Percentiles rank a stretch among this genome's conserved stretches.
Conservation (phyloP, 1,284 basidiomycete species). For the Ustilago sp. region DNA sequence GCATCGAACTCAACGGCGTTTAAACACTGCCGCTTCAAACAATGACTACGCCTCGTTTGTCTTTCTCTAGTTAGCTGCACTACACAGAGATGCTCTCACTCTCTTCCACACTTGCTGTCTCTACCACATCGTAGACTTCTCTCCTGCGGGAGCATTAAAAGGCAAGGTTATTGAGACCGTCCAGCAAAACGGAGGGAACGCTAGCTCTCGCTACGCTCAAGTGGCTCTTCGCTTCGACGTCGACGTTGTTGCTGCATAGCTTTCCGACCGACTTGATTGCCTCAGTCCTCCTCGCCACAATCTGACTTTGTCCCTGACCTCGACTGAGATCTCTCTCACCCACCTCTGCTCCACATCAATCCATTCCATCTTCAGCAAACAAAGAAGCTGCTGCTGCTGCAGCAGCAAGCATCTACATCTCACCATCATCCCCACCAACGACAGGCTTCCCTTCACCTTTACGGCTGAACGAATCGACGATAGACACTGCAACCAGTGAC, state of each 20-base stretch:
- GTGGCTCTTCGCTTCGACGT: neutral
- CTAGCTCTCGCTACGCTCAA: neutral
- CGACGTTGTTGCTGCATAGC: neutral
- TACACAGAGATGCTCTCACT: neutral
- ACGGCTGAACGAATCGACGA: neutral
- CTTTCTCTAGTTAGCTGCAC: neutral
- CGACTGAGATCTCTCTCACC: neutral
- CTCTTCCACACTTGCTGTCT: neutral
- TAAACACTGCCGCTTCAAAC: neutral
- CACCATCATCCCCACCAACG: neutral
- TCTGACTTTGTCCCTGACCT: neutral
- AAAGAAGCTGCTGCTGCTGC: neutral
- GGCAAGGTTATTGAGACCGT: neutral
- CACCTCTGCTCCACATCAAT: neutral
- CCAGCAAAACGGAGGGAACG: neutral
- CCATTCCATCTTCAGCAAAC: neutral
- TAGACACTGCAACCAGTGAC: neutral
- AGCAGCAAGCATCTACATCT: neutral
- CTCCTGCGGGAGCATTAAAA: too few species aligned
- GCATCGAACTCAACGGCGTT: slow-evolving; percentile 1
- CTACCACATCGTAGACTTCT: too few species aligned
- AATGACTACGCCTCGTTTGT: neutral
- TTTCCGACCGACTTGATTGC: neutral
- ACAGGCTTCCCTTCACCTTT: neutral
- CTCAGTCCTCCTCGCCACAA: neutral